A percentile compares a stretch with the other conserved stretches of the same genome.
Evolutionary conservation across 164 flowering plant species (phyloP).

Genomic region (Chimonanthus praecox): DNA sequence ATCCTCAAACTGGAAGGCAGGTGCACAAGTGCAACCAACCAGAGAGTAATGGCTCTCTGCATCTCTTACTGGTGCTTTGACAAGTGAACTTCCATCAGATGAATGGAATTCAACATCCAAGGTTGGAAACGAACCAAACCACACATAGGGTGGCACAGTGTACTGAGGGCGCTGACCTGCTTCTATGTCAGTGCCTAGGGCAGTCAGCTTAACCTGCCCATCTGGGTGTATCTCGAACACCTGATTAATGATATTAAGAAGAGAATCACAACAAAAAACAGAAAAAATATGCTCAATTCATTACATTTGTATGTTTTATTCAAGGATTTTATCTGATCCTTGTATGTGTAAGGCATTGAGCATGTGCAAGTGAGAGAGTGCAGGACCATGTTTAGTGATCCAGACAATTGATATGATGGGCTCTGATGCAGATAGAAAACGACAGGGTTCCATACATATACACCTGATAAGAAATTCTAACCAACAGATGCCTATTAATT

Average conservation of each 20-base stretch:
- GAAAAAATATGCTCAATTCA: too few species aligned
- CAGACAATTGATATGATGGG: too few species aligned
- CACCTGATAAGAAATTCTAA: too few species aligned
- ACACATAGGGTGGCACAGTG: slow-evolving; percentile 72
- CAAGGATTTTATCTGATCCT: too few species aligned
- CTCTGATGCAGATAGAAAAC: too few species aligned
- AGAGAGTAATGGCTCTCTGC: slow-evolving; percentile 62
- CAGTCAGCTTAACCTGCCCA: slow-evolving; percentile 50
- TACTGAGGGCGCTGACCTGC: slow-evolving; percentile 59
- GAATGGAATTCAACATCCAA: slow-evolving; percentile 40
- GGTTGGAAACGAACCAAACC: slow-evolving; percentile 85
- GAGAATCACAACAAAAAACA: background rate
- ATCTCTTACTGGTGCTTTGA: slow-evolving; percentile 40
- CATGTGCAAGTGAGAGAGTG: too few species aligned
- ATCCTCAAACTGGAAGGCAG: slow-evolving; percentile 85
- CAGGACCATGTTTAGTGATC: too few species aligned
- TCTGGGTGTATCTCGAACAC: slow-evolving; percentile 61
- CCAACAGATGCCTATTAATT: too few species aligned
- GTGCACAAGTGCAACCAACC: slow-evolving; percentile 92
- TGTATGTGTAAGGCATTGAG: too few species aligned
- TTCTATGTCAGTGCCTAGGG: slow-evolving; percentile 50
- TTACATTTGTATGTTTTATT: too few species aligned
- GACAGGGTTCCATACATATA: too few species aligned
- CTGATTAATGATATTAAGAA: slow-evolving; percentile 19
- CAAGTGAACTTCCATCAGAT: slow-evolving; percentile 32